phyloP scores from a whole-genome alignment of 2,329 filamentous ascomycete species.

The Herpotrichia juniperi region DNA sequence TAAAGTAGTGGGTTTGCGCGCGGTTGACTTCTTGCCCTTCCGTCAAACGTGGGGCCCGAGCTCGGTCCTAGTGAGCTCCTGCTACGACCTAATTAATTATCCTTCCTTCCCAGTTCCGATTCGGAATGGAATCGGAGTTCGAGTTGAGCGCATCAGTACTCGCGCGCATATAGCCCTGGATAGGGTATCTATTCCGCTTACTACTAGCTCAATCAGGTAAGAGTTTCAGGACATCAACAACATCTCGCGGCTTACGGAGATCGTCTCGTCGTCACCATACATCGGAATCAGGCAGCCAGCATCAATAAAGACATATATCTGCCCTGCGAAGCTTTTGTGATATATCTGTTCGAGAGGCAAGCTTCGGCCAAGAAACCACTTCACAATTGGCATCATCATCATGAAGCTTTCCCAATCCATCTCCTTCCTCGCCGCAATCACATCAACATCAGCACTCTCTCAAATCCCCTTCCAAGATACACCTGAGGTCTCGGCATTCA shows the following conservation, averaged over 20 bases:
- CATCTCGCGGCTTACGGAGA: not conserved
- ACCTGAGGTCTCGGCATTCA: slow-evolving; percentile 34
- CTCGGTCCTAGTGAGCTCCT: not conserved
- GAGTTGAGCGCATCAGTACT: no score
- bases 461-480: slow-evolving; percentile 38
- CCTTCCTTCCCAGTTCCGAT: not conserved
- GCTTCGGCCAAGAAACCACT: not conserved
- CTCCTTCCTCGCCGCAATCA: not conserved
- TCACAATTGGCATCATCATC: not conserved
- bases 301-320: not conserved
- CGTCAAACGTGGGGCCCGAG: slow-evolving; percentile 9
- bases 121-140: no score
- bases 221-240: not conserved
- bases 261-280: not conserved
- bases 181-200: not conserved
- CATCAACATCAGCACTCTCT: slow-evolving; percentile 12
- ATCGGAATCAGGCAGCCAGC: not conserved
- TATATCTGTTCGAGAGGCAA: not conserved
- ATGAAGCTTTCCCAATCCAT: not conserved
- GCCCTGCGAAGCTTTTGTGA: not conserved
- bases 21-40: slow-evolving; percentile 2
- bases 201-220: not conserved
- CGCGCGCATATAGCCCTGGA: not conserved
- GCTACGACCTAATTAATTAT: not conserved
- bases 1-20: not conserved